Base-by-base conservation (phyloP, 179 eudicot species). In the Vitellaria paradoxa region DNA sequence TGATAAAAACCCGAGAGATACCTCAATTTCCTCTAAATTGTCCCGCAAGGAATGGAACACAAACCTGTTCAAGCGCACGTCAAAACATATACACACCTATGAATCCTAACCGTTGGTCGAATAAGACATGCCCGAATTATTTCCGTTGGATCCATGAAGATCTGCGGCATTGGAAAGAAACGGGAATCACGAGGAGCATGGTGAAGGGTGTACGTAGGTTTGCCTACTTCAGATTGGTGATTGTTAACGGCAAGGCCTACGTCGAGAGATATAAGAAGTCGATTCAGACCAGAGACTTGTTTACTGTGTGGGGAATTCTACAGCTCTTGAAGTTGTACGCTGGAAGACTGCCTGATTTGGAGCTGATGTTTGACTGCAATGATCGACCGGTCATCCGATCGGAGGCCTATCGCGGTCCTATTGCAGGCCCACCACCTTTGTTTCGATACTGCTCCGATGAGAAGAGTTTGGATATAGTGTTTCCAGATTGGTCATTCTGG, bases 141-240 rank as follows among this genome's bases (percentile, higher is more conserved):
- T 93, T 91, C 86, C 89, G 91, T 59, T 93, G 96, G 96, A 93
- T 93, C 77, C 93, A 91, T 69, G 93, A 91, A 76, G 98, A 93
- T 74, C 82, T 93, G 47, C 79, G 78, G 46, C 94, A 77, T 11
- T 93, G 98, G 97, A 90, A 68, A 66, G 86, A 76, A 61, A 88
- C 87, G 13, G 97, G 94, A 62, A 76, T 93, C 63, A 87, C 91
- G 0, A 78, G 86, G 42, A 85, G 83, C 26, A 90, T 91, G 93
- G 82, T 93, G 18, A 97, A 93, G 67, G 79, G 73, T n/a, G 96
- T 89, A 37, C 73, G 78, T 20, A 74, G 12, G 62, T 79, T 82
- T 11, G 93, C 97, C 21, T 88, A 86, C 80, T 84, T 90, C 73
- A 81, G 89, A 70, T 74, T 93, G 15, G 83, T 90, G 26, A 81